A percentile compares a stretch with the other conserved stretches of the same genome.
These are phyloP conservation scores for Spergularia bocconei DNA, from an alignment of 148 eudicot genomes.

Conservation along the genomic window DNA sequence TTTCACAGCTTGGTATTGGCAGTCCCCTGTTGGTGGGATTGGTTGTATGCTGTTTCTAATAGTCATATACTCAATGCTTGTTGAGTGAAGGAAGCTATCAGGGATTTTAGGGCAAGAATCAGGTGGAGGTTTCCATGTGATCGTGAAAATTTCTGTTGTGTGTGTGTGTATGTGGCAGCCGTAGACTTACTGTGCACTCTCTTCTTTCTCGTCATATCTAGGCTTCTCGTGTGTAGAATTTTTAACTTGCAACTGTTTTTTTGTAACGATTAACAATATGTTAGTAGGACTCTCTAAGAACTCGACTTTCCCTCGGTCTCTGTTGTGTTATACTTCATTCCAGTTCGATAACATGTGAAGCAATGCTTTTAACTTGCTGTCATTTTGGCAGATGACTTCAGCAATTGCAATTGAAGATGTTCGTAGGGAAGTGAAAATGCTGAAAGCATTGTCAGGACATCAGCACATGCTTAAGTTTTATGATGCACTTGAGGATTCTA, in stretches of 20 bases:
- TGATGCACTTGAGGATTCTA: constrained; percentile 87
- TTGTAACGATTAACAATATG: neutral
- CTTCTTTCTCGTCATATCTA: neutral
- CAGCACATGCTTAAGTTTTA: constrained; percentile 70
- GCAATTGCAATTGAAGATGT: constrained; percentile 98
- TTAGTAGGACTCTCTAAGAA: no score
- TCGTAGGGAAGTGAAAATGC: constrained; percentile 92
- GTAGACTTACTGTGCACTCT: neutral
- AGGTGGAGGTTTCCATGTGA: neutral
- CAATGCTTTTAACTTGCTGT: constrained; percentile 13
- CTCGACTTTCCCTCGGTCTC: neutral
- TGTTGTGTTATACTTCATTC: neutral
- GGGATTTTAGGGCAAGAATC: neutral
- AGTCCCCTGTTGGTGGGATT: no score
- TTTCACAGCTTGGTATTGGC: neutral
- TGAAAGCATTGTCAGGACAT: constrained; percentile 89
- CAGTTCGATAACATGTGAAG: neutral
- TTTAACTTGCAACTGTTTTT: neutral
- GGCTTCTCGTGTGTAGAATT: neutral
- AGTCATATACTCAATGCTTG: neutral
- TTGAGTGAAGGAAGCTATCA: neutral
- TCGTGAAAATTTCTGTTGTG: neutral
- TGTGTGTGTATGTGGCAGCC: neutral
- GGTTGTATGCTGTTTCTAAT: neutral
- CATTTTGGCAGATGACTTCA: constrained; percentile 73